Base-by-base conservation (phyloP, 257 asterid genomes). In the Scutellaria barbata region DNA sequence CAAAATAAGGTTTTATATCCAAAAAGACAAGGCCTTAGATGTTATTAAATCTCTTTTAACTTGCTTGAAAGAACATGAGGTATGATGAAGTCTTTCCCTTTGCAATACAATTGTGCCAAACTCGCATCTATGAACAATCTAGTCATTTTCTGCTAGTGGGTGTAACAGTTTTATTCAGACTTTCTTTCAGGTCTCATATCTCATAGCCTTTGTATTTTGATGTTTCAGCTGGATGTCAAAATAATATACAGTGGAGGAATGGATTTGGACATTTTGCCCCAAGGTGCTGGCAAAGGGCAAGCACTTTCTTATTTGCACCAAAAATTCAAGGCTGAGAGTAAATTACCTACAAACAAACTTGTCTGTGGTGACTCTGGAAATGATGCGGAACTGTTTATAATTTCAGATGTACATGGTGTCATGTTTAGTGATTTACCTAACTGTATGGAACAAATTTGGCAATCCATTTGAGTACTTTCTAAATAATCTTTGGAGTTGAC, bases 261-360 rank as follows among this genome's bases (percentile, higher is more conserved):
- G 89, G 98, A 89, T 83, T 81, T 95, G 81, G 99, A 95, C 82
- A 85, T 95, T 74, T 76, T 92, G 82, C 97, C 99, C 10, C 95
- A 87, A 82, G 96, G 99, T 66, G 99, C 99, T 72, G 99, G 99
- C 48, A 95, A 95, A 85, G 99, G 99, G 79, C 97, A 92, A 80
- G 99, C 99, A 69, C 96, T 95, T 75, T 95, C 97, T 75, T 95
- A 95, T 82, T 77, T 95, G 86, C 99, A 85, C 65, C 82, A 85
- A 69, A 95, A 83, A 72, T 83, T 92, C 76, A 88, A 81, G 79
- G 75, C 76, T 1, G 90, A 72, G 82, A 89, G 86, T 7, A 87
- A 86, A 81, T 76, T 80, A 43, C 99, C 99, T 37, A 72, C 68
- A 54, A 95, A 88, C 76, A 95, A 98, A 14, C 96, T 95, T 81